A percentile compares a stretch with the other conserved stretches of the same genome.
These are phyloP conservation scores for Coelastrella sp. DNA, from an alignment of 139 green algal species.

Conservation along the genomic window DNA sequence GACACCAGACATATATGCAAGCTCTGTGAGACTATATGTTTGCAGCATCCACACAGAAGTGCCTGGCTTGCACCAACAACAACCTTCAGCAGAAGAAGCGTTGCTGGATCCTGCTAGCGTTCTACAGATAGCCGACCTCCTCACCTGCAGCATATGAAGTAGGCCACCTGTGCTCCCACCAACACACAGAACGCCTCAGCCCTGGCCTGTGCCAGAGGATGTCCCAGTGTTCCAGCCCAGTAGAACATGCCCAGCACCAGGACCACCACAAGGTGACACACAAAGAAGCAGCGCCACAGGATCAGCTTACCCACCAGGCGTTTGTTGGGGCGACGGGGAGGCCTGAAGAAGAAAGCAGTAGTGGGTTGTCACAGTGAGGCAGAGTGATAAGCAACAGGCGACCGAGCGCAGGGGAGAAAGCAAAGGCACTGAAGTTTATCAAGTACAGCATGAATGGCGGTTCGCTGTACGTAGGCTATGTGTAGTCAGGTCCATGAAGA, in stretches of 20 bases:
- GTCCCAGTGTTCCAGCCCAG: conserved; percentile 15
- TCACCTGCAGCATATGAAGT: conserved; percentile 34
- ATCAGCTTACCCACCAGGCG: conserved; percentile 62
- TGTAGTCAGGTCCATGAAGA: no score
- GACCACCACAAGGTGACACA: conserved; percentile 46
- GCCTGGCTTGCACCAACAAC: no score
- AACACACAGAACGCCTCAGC: conserved; percentile 55
- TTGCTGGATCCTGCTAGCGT: no score
- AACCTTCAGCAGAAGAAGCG: no score
- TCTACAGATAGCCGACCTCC: no score
- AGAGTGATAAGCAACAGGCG: no score
- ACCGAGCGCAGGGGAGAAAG: no score
- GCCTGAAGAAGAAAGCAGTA: conserved; percentile 44
- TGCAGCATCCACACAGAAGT: no score
- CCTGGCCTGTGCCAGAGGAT: conserved; percentile 6
- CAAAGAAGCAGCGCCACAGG: conserved; percentile 58
- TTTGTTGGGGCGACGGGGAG: conserved; percentile 54
- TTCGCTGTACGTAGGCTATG: no score
- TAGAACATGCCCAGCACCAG: conserved; percentile 54
- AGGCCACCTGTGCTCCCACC: conserved; percentile 40
- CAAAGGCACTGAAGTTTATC: no score
- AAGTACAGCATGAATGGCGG: no score
- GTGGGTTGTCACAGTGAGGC: not conserved
- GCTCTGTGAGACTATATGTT: no score
- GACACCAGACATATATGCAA: not conserved